phyloP scores from a whole-genome alignment of 2,329 filamentous ascomycete genomes.

The Colletotrichum sp. region DNA sequence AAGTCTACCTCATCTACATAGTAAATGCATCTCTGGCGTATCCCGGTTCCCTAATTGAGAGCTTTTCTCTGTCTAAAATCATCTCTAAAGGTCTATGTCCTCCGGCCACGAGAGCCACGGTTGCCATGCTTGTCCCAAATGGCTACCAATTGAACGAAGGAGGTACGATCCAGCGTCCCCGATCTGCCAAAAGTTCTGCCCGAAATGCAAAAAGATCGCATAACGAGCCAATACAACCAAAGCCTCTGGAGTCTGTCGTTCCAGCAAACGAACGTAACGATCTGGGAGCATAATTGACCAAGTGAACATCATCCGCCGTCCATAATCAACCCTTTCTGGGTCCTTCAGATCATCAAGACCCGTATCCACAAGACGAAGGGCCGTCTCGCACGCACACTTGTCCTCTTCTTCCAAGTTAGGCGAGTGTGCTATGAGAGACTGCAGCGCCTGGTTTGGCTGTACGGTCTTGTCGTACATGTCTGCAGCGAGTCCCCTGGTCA shows the following conservation, averaged over 20 bases:
- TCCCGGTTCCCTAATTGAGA: accelerated
- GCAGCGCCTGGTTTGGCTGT: neutral
- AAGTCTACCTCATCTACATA: neutral
- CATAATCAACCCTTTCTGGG: neutral
- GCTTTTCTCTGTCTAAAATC: neutral
- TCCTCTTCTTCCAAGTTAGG: neutral
- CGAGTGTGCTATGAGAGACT: neutral
- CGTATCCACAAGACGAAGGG: neutral
- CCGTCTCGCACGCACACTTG: neutral
- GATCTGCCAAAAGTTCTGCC: neutral
- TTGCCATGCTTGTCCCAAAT: neutral
- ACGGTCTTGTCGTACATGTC: neutral
- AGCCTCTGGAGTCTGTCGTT: neutral
- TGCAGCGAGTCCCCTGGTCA: neutral
- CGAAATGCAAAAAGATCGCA: neutral
- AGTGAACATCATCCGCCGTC: neutral
- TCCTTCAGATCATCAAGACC: neutral
- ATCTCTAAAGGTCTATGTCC: neutral
- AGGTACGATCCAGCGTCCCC: neutral
- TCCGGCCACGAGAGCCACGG: neutral
- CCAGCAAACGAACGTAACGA: neutral
- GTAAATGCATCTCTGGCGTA: accelerated
- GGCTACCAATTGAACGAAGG: neutral
- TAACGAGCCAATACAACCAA: neutral
- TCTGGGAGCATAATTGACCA: neutral